Evolutionary conservation across 2,329 filamentous ascomycete species (phyloP), one percentile per base, ranked within the genome.

Genomic region (Nigrospora osmanthi): DNA sequence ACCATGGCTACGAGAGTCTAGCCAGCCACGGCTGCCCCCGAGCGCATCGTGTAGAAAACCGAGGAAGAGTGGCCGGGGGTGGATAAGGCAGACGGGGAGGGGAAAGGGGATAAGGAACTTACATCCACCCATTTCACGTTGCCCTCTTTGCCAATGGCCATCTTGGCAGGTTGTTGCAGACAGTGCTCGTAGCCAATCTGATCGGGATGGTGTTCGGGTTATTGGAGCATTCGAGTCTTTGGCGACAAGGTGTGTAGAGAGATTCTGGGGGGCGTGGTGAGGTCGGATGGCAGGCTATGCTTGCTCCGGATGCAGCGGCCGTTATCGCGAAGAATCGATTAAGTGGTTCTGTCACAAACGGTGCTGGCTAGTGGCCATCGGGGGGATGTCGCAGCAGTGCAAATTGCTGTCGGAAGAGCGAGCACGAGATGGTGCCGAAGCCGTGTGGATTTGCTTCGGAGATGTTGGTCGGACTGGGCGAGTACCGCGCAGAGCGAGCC

Each of bases 71-170:
- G 11, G 35, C 32, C 13, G 37, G 38, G n/a, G n/a, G 12, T 35
- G 15, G 14, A 10, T 19, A 32, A 35, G 35, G 34, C 85, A 81
- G 52, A 83, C 69, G 44, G 33, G 17, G 43, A 41, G 19, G n/a
- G 28, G 35, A 43, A n/a, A n/a, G n/a, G n/a, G 17, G n/a, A 12
- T 35, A 40, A 45, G 42, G 40, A 42, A 70, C 74, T 60, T 65
- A 79, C 75, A 68, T 79, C 75, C 35, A 79, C 75, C 75, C 75
- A 79, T 65, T 79, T 78, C 17, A 80, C 75, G 49, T 75, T 75
- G 49, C 67, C 63, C 57, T 70, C 67, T 46, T 61, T 67, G 38
- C 67, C 67, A 43, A 70, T 66, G 23, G 66, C 59, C 67, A 70
- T 70, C 16, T 43, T 56, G 70, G 66, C 53, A 83, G 72, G 3